These are phyloP conservation scores for Malus hybrid DNA, from an alignment of 331 rosid species.

Conservation along the genomic window DNA sequence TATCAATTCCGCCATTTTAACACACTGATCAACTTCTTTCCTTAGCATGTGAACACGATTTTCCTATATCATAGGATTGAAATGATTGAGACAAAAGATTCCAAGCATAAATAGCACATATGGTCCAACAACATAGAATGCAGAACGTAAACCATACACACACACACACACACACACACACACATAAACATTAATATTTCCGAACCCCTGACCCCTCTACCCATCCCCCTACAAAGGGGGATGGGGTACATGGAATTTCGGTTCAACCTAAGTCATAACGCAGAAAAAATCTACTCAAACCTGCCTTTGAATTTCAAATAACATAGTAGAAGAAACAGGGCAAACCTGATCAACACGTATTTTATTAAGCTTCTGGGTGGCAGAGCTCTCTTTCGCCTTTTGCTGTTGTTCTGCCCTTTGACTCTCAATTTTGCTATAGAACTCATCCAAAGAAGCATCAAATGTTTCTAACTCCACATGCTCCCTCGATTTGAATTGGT, in stretches of 20 bases:
- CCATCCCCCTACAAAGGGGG: background rate
- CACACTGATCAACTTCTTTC: slow-evolving; percentile 77
- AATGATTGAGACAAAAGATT: background rate
- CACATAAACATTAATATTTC: background rate
- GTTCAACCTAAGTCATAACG: slow-evolving; percentile 8
- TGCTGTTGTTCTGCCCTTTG: slow-evolving; percentile 91
- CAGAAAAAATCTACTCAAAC: slow-evolving; percentile 4
- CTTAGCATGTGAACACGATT: slow-evolving; percentile 74
- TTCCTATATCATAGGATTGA: slow-evolving; percentile 49
- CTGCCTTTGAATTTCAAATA: background rate
- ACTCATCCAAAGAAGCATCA: slow-evolving; percentile 93
- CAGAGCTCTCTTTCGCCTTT: slow-evolving; percentile 77
- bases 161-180: no score
- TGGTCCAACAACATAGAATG: background rate
- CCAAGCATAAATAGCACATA: background rate
- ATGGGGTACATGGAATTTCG: no score
- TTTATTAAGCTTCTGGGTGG: slow-evolving; percentile 72
- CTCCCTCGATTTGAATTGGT: slow-evolving; percentile 86
- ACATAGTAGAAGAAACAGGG: background rate
- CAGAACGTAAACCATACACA: background rate
- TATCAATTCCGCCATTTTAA: slow-evolving; percentile 89
- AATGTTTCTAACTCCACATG: slow-evolving; percentile 69
- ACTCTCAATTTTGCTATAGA: slow-evolving; percentile 94
- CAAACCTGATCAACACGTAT: slow-evolving; percentile 88
- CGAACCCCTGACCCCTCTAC: background rate